Conservation (phyloP, 495 filamentous ascomycete genomes). For the Penicillium arizonense region DNA sequence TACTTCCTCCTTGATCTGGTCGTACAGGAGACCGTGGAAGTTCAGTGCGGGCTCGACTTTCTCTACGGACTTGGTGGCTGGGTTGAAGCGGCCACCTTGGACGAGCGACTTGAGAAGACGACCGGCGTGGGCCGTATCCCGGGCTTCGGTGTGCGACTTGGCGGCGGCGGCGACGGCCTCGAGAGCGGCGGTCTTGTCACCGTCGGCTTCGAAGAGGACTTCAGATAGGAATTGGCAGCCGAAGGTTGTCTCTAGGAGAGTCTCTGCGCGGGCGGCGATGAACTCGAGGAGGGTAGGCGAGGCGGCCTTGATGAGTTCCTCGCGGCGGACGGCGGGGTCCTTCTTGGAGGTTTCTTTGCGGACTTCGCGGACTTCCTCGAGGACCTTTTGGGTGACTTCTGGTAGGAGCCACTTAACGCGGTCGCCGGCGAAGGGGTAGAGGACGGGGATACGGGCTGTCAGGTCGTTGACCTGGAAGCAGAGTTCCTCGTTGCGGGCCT, state of each 20-base stretch:
- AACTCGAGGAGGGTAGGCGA: conserved; percentile 65
- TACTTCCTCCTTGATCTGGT: conserved; percentile 69
- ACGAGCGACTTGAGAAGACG: conserved; percentile 88
- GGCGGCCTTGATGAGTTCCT: conserved; percentile 65
- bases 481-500: conserved; percentile 59
- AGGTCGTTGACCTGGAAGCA: conserved; percentile 61
- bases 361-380: conserved; percentile 73
- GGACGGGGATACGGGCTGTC: conserved; percentile 71
- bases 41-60: conserved; percentile 71
- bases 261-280: conserved; percentile 63
- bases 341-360: conserved; percentile 87
- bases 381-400: conserved; percentile 57
- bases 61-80: conserved; percentile 61
- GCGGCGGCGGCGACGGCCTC: conserved; percentile 69
- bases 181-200: conserved; percentile 69
- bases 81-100: conserved; percentile 80
- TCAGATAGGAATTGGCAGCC: conserved; percentile 86
- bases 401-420: conserved; percentile 69
- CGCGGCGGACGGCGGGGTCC: conserved; percentile 67
- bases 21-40: conserved; percentile 77
- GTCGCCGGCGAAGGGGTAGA: conserved; percentile 79
- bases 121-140: conserved; percentile 63
- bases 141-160: conserved; percentile 56
- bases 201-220: conserved; percentile 71
- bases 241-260: conserved; percentile 70